These are phyloP conservation scores for Camelina laxa DNA, from an alignment of 345 rosid genomes.

Conservation along the genomic window DNA sequence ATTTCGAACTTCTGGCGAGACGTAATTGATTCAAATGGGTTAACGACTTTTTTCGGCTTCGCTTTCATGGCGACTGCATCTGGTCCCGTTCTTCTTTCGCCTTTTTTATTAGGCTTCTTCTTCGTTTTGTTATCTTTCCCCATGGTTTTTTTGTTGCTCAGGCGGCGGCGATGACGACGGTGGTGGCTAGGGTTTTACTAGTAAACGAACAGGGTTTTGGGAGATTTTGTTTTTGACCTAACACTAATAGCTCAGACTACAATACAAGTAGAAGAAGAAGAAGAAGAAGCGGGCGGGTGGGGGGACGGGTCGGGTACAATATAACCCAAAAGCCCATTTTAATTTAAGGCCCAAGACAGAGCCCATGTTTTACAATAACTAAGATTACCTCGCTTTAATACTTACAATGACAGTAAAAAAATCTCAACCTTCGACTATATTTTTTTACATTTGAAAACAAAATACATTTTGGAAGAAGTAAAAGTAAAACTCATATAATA, in stretches of 20 bases:
- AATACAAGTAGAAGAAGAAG: background rate
- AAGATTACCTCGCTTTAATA: background rate
- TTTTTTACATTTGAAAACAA: background rate
- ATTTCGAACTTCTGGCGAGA: conserved; percentile 85
- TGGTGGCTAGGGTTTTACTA: conserved; percentile 38
- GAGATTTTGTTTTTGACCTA: background rate
- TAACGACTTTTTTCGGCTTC: conserved; percentile 48
- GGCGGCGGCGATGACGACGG: conserved; percentile 16
- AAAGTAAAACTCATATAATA: conserved; percentile 1
- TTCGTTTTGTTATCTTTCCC: conserved; percentile 36
- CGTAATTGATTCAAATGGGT: conserved; percentile 87
- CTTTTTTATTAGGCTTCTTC: conserved; percentile 51
- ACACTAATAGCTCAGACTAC: background rate
- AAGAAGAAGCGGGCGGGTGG: conserved; percentile 2
- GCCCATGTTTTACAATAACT: too few species aligned
- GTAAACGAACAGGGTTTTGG: conserved; percentile 28
- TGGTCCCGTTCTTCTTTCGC: conserved; percentile 54
- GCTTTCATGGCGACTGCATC: conserved; percentile 69
- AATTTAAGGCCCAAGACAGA: background rate
- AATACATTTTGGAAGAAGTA: background rate
- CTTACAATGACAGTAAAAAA: background rate
- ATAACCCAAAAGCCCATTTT: too few species aligned
- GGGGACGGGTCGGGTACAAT: conserved; percentile 1
- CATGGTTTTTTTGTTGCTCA: conserved; percentile 22
- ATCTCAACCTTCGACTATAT: background rate